Evolutionary conservation across 2,329 filamentous ascomycete species (phyloP), one percentile per base, ranked within the genome.

Genomic region (Xylaria sp.): DNA sequence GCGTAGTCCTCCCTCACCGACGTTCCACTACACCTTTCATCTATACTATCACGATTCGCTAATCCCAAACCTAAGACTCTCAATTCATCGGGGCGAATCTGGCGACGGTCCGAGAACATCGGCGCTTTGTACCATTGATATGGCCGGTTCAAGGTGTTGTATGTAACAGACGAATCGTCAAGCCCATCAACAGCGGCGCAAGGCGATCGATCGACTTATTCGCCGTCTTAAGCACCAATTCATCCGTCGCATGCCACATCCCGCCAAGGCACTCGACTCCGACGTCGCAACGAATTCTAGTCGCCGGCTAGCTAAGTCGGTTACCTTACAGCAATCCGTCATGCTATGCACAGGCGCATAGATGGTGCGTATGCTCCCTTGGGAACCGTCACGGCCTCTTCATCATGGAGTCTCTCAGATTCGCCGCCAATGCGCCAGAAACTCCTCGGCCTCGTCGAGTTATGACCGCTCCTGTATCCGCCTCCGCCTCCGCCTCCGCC

Each of bases 401-500:
- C 17, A 71, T 63, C 69, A 74, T 74, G 46, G 74, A 72, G 38
- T 53, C 65, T 28, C 48, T 66, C 7, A 48, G 65, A 20, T 49
- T 70, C 38, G 58, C 62, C 64, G 59, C 59, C 11, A 63, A 33
- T 59, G 59, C 44, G 53, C 11, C 63, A 28, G 71, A 71, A n/a
- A 66, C 66, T 44, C 59, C 69, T 10, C 67, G 59, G 31, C 77
- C 71, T 69, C 78, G 80, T 66, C 77, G 66, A 13, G 78, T 80
- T 66, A 74, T 74, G 68, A 84, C 84, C 46, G 78, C 82, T 31
- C 81, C 83, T 10, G 73, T 77, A 46, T 67, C 77, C 51, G 48
- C 71, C 28, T 28, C 28, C 28, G 5, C 28, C 28, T 28, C 84
- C 46, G 78, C 82, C 28, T 81, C 83, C 10, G 78, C 82, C 28